Evolutionary conservation across 2,329 filamentous ascomycete genomes (phyloP), one percentile per base, ranked within the genome.

Genomic region (Aspergillus sp.): DNA sequence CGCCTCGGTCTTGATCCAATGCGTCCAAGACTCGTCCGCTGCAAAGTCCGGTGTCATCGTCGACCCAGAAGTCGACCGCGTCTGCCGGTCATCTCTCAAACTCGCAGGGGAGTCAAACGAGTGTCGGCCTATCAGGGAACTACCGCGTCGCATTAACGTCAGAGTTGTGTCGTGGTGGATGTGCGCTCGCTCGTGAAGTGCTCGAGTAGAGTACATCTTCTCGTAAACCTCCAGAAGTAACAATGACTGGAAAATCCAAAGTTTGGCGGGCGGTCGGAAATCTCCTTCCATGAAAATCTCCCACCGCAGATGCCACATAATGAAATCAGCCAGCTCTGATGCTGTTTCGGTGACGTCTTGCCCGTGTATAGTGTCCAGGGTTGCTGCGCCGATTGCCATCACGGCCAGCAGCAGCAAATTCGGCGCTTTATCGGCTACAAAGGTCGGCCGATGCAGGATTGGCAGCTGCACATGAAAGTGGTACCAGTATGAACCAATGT

Each of bases 101-200:
- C 88, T 90, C 0, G 91, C 89, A 2, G 93, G 92, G 1, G 91
- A 93, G 65, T 97, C 93, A 47, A 91, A 81, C 0, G 90, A 85
- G 15, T 90, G 91, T 64, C 91, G 88, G 8, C 93, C 93, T 61
- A 96, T 93, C 13, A 99, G 79, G 2, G 93, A 96, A 66, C 92
- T 90, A 5, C 95, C 95, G 66, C 95, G 85, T 36, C 95, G 88
- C 93, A 99, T 98, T 58, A 98, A 79, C 0, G 93, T 96, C 62
- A 99, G 86, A 0, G 93, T 97, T 0, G 93, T 97, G 13, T 93
- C 93, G 71, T 99, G 95, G 68, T 98, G 93, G 45, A 98, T 96
- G 66, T 98, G 93, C 1, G 93, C 93, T 63, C 95, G 84, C 75
- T 99, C 95, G 73, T 99, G 95, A 32, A 98, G 80, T 57, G 91